A percentile compares a stretch with the other conserved stretches of the same genome.
Conservation (phyloP, 2,329 filamentous ascomycete species). For the Apiospora malaysiana region DNA sequence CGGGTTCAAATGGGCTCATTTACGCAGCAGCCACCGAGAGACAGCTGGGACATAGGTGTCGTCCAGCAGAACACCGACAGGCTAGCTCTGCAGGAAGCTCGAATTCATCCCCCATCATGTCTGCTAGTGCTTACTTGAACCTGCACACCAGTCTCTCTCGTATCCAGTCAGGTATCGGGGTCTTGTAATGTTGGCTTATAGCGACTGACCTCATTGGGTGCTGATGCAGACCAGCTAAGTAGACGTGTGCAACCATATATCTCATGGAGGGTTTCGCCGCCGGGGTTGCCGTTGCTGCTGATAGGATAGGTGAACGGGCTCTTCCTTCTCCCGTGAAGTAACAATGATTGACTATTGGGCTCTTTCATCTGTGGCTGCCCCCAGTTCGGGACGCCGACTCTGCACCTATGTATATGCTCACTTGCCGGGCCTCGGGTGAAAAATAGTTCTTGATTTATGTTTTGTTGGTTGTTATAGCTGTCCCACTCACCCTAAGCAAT, state of each 20-base stretch:
- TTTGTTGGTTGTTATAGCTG: not conserved
- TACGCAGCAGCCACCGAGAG: too few relatives aligned
- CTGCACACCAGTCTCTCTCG: not conserved
- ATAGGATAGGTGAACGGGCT: not conserved
- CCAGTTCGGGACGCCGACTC: not conserved
- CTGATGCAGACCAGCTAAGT: too few relatives aligned
- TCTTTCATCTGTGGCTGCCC: not conserved
- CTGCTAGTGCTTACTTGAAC: not conserved
- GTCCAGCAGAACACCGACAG: too few relatives aligned
- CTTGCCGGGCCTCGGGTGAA: not conserved
- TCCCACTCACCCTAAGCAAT: not conserved
- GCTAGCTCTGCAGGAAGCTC: too few relatives aligned
- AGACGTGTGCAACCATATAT: too few relatives aligned
- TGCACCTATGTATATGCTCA: not conserved
- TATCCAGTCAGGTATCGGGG: not conserved
- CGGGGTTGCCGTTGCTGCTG: not conserved
- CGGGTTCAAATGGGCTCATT: too few relatives aligned
- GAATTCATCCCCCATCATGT: not conserved
- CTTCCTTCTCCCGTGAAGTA: not conserved
- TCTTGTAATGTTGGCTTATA: not conserved
- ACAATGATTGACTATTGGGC: not conserved
- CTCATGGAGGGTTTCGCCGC: too few relatives aligned
- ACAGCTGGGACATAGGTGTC: too few relatives aligned
- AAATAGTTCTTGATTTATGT: not conserved
- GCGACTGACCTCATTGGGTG: not conserved